These are phyloP conservation scores for Fusarium scirpi DNA, from an alignment of 2,329 filamentous ascomycete genomes.

Conservation along the genomic window DNA sequence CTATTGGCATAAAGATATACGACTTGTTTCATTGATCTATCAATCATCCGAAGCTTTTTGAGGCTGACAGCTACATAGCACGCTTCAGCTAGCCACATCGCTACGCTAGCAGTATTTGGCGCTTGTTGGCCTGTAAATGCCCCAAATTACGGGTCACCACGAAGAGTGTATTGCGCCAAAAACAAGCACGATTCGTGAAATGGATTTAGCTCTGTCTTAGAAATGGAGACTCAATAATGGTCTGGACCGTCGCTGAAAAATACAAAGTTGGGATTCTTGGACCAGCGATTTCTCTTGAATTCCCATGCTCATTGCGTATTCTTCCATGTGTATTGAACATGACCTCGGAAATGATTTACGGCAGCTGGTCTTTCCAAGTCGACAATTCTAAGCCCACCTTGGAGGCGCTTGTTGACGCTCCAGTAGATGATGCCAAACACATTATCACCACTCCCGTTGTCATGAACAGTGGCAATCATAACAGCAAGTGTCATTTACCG, in stretches of 20 bases:
- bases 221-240: too few species aligned
- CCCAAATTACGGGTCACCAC: too few species aligned
- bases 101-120: neutral
- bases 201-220: too few species aligned
- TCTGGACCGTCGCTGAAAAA: too few species aligned
- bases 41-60: neutral
- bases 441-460: neutral
- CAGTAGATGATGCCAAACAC: neutral
- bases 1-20: neutral
- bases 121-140: neutral
- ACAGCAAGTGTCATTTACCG: neutral
- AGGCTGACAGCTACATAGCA: neutral
- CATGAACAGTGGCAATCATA: neutral
- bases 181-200: too few species aligned
- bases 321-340: neutral
- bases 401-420: too few species aligned
- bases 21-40: accelerated
- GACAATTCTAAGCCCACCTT: neutral
- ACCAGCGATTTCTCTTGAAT: neutral
- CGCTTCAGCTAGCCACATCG: neutral
- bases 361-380: neutral
- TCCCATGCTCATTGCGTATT: neutral
- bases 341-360: neutral
- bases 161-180: neutral
- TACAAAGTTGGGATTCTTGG: too few species aligned